Evolutionary conservation across 1,139 yeast genomes (phyloP), one percentile per base, ranked within the genome.

Genomic region (Saccharomycopsis phalli): DNA sequence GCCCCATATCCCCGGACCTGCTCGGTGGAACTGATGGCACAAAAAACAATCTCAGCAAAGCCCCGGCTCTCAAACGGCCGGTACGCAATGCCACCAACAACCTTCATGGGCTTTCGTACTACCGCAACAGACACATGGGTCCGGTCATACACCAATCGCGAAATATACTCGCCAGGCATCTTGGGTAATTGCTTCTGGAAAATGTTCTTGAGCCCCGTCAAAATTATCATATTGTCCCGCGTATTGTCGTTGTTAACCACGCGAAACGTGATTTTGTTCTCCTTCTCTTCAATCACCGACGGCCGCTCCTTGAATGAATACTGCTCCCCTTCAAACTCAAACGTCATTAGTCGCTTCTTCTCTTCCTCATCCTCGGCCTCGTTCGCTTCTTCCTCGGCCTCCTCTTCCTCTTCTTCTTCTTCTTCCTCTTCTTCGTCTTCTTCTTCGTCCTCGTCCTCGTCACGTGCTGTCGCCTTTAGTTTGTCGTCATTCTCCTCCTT

Each of bases 1-100:
- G 98, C 98, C 59, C 99, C 99, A 56, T 91, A 93, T 29, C 98
- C 99, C 49, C 95, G 66, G 20, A 93, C 98, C 63, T 91, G 99
- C 58, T 91, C 98, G 0, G 96, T 86, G 2, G 96, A 86, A 31
- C 94, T 81, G 44, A 91, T 91, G 21, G 99, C 99, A 70, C 96
- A 91, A 55, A 91, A 91, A 19, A 93, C 99, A 63, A 91, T 91
- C 60, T 91, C 99, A 1, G 98, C 99, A 68, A 91, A 93, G 53
- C 76, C 81, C 47, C 95, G 72, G 42, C 77, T 76, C 54, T 86
- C 83, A 61, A 91, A 91, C 2, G 99, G 98, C 45, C 96, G 69
- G 56, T 84, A 88, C 0, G 99, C 93, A 41, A 91, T 88, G 2
- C 99, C 99, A 30, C 99, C 99, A 2, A 91, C 97, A 22, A 91